Evolutionary conservation across 2,329 filamentous ascomycete genomes (phyloP).

Genomic region (Phoma sp.): DNA sequence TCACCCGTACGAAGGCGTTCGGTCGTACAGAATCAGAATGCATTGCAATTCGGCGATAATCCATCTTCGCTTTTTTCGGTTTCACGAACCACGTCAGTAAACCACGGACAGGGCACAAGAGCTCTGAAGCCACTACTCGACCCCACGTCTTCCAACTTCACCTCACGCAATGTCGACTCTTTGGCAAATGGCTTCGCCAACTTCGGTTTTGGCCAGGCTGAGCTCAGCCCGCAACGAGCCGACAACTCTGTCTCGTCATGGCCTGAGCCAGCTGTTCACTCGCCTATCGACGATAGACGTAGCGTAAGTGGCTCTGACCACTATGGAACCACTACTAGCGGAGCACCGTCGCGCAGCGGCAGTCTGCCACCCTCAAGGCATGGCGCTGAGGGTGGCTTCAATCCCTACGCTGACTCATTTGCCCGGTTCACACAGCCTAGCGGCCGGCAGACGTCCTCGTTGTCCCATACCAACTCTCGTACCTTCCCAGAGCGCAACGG

Average conservation of each 20-base stretch:
- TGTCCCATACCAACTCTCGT: constrained; percentile 55
- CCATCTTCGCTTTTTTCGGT: constrained; percentile 37
- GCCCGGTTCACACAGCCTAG: constrained; percentile 39
- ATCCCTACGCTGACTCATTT: constrained; percentile 37
- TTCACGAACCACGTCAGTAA: constrained; percentile 28
- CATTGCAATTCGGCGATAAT: constrained; percentile 22
- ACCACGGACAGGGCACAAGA: constrained; percentile 32
- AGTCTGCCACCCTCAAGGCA: constrained; percentile 64
- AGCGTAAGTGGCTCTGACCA: constrained; percentile 52
- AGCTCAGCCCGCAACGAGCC: constrained; percentile 34
- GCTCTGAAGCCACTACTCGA: constrained; percentile 41
- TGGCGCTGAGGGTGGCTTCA: constrained; percentile 48
- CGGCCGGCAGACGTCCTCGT: constrained; percentile 56
- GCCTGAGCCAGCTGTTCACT: constrained; percentile 45
- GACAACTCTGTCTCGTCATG: constrained; percentile 41
- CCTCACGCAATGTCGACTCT: constrained; percentile 37
- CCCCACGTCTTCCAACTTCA: constrained; percentile 41
- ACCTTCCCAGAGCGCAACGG: constrained; percentile 47
- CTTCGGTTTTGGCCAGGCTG: constrained; percentile 41
- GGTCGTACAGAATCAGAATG: constrained; percentile 40
- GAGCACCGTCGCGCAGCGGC: constrained; percentile 58
- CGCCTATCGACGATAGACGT: constrained; percentile 52
- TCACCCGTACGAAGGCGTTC: constrained; percentile 48
- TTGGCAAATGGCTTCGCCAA: constrained; percentile 42
- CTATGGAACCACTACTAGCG: constrained; percentile 50